These are phyloP conservation scores for Immersiporthe knoxdaviesiana DNA, from an alignment of 2,329 filamentous ascomycete genomes.

Conservation along the genomic window DNA sequence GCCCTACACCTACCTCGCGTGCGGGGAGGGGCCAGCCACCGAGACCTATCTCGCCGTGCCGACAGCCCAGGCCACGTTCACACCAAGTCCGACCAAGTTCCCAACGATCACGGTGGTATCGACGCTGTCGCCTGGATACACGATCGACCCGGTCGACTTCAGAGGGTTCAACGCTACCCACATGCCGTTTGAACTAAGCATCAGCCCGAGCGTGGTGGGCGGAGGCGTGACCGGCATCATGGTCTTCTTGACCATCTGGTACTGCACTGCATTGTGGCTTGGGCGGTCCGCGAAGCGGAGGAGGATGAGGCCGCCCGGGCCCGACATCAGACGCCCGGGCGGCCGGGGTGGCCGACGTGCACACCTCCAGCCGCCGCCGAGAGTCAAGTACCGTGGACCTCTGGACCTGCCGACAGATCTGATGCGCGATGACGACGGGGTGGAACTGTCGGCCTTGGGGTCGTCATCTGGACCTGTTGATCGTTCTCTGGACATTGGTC, in stretches of 20 bases:
- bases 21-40: slow-evolving; percentile 35
- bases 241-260: not conserved
- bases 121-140: not conserved
- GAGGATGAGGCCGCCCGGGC: not conserved
- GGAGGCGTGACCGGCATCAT: not conserved
- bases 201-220: not conserved
- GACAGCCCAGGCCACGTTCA: not conserved
- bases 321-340: not conserved
- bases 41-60: slow-evolving; percentile 24
- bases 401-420: not conserved
- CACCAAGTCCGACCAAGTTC: not conserved
- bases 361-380: not conserved
- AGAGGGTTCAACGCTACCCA: not conserved
- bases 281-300: not conserved
- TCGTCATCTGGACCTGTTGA: not conserved
- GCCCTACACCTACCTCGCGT: slow-evolving; percentile 42
- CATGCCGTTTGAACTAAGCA: not conserved
- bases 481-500: not conserved
- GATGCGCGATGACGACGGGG: not conserved
- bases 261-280: not conserved
- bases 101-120: not conserved
- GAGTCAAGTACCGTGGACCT: not conserved
- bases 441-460: not conserved
- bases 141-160: not conserved
- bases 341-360: too few species aligned